Base-by-base conservation (phyloP, 495 filamentous ascomycete species). In the Penicillium silybi region DNA sequence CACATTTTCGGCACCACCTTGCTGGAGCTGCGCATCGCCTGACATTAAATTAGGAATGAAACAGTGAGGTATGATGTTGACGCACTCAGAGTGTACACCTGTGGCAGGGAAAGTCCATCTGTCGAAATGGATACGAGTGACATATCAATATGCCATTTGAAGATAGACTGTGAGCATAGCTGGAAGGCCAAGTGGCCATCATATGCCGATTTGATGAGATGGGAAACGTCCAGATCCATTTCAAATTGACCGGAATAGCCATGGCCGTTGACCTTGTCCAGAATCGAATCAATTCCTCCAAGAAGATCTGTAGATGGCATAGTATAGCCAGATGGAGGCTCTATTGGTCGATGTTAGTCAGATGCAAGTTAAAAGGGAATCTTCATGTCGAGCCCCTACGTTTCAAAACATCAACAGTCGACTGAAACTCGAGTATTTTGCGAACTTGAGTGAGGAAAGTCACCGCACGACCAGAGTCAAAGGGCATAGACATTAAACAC, bases 351-450 rank as follows among this genome's bases (percentile, higher is more conserved):
- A 39, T 13, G 18, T 63, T 29, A 61, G 54, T 4, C 47, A 4
- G 4, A 25, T 25, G 15, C 4, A 16, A 49, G 20, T 7, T 25
- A 2, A 26, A n/a, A 32, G 29, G 29, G 29, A 3, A 32, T 32
- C 9, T 2, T 25, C 4, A 5, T 8, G 9, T 11, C 40, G 26
- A 43, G 22, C 6, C 50, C 35, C 27, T 53, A 59, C 64, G 9
- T 9, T 79, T 81, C 8, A 84, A 66, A 59, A 79, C 79, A 17
- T 72, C 69, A 16, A 81, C 43, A 0, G 80, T 84, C 25, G 69
- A 78, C 50, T 85, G 81, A 43, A 83, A 83, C 57, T 84, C 72
- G 1, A 85, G 54, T 3, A 75, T 77, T 38, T 81, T 75, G 49
- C 76, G 78, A 44, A 74, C 79, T 57, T 85, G 81, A 19, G 65